Percentiles rank a stretch among this genome's conserved stretches.
Conservation (phyloP, 495 filamentous ascomycete species). For the Paragyromitra xinjiangensis region DNA sequence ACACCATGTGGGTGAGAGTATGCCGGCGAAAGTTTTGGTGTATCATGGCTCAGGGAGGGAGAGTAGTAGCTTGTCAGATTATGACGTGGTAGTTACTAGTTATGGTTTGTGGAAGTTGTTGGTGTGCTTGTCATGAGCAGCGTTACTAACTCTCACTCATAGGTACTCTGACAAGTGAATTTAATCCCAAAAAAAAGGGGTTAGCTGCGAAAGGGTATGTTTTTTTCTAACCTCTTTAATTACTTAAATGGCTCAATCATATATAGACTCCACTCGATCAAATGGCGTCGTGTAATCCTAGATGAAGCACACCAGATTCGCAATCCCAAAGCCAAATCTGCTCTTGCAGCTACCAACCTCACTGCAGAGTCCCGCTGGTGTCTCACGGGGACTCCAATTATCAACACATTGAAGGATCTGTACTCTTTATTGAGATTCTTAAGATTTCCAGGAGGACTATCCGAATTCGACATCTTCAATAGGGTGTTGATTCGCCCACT, state of each 20-base stretch:
- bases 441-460: slow-evolving; percentile 77
- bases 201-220: slow-evolving; percentile 8
- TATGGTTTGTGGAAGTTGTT: slow-evolving; percentile 66
- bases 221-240: background rate
- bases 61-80: slow-evolving; percentile 62
- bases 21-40: slow-evolving; percentile 71
- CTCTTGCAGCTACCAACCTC: slow-evolving; percentile 72
- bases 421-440: slow-evolving; percentile 84
- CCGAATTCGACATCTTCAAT: slow-evolving; percentile 79
- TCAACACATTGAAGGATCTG: slow-evolving; percentile 74
- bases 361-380: slow-evolving; percentile 81
- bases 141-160: slow-evolving; percentile 32
- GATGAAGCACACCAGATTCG: slow-evolving; percentile 90
- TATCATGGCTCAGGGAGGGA: slow-evolving; percentile 76
- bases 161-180: slow-evolving; percentile 61
- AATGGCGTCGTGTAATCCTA: slow-evolving; percentile 84
- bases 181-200: slow-evolving; percentile 35
- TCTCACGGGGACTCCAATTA: slow-evolving; percentile 80
- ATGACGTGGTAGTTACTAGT: slow-evolving; percentile 83
- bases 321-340: slow-evolving; percentile 75
- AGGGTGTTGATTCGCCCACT: slow-evolving; percentile 76
- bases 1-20: slow-evolving; percentile 71
- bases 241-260: slow-evolving; percentile 25
- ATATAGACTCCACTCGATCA: slow-evolving; percentile 68
- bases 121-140: background rate